phyloP scores from a whole-genome alignment of 2,329 filamentous ascomycete genomes.

The Chrysoporthe austroafricana region DNA sequence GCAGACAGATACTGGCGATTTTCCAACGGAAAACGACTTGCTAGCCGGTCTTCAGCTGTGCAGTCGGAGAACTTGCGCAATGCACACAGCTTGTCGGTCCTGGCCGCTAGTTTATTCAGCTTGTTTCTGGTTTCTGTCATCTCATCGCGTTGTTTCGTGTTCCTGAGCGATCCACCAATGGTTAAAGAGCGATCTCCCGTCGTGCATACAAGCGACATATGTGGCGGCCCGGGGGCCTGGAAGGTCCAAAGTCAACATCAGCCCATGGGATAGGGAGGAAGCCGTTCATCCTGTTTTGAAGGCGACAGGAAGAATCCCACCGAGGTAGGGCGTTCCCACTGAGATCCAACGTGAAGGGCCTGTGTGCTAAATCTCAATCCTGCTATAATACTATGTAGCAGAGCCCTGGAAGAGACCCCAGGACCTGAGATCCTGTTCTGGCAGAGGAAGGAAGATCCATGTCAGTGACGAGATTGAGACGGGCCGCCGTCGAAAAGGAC shows the following conservation, averaged over 20 bases:
- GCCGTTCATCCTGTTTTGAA: background rate
- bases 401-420: background rate
- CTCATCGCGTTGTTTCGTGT: background rate
- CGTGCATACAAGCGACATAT: conserved; percentile 14
- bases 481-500: too few relatives aligned
- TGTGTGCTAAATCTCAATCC: background rate
- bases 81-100: background rate
- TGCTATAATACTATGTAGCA: background rate
- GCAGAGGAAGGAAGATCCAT: background rate
- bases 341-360: background rate
- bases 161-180: conserved; percentile 8
- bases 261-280: background rate
- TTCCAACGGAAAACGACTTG: too few relatives aligned
- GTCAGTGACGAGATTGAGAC: too few relatives aligned
- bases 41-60: too few relatives aligned
- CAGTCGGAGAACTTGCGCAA: too few relatives aligned
- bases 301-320: background rate
- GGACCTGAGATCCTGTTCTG: background rate
- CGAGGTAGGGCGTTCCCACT: background rate
- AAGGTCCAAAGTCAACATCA: background rate
- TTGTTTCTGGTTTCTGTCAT: background rate
- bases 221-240: background rate
- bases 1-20: too few relatives aligned
- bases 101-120: background rate
- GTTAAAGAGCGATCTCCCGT: background rate